Conservation (phyloP, 805 yeast species). For the Pichia eremophila region DNA sequence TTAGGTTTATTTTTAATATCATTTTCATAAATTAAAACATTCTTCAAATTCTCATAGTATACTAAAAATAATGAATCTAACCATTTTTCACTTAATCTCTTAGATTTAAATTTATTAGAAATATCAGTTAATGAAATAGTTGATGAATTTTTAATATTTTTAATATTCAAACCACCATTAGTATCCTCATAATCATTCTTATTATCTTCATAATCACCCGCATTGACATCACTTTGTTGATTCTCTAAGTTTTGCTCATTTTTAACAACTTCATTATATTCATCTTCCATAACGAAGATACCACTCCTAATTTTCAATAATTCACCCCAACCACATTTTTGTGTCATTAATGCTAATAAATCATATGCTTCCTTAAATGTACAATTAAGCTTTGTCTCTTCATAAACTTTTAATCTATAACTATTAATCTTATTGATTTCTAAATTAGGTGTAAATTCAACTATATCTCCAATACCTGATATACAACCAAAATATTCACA, state of each 20-base stretch:
- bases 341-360: slow-evolving; percentile 57
- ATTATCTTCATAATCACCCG: not conserved
- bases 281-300: slow-evolving; percentile 76
- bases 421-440: slow-evolving; percentile 39
- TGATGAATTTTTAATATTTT: not conserved
- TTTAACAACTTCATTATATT: slow-evolving; percentile 31
- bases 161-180: slow-evolving; percentile 6
- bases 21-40: slow-evolving; percentile 55
- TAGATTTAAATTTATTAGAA: slow-evolving; percentile 24
- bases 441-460: slow-evolving; percentile 23
- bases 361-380: slow-evolving; percentile 57
- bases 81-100: slow-evolving; percentile 67
- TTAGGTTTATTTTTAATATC: slow-evolving; percentile 18
- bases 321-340: slow-evolving; percentile 75
- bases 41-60: slow-evolving; percentile 61
- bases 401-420: slow-evolving; percentile 36
- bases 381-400: slow-evolving; percentile 41
- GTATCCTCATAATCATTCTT: not conserved
- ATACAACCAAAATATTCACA: slow-evolving; percentile 25
- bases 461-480: slow-evolving; percentile 26
- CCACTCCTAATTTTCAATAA: slow-evolving; percentile 55
- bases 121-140: slow-evolving; percentile 5
- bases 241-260: slow-evolving; percentile 11
- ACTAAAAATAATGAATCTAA: slow-evolving; percentile 58
- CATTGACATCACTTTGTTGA: not conserved